These are phyloP conservation scores for Pythium monospermum DNA, from an alignment of 352 stramenopile genomes.

Conservation along the genomic window DNA sequence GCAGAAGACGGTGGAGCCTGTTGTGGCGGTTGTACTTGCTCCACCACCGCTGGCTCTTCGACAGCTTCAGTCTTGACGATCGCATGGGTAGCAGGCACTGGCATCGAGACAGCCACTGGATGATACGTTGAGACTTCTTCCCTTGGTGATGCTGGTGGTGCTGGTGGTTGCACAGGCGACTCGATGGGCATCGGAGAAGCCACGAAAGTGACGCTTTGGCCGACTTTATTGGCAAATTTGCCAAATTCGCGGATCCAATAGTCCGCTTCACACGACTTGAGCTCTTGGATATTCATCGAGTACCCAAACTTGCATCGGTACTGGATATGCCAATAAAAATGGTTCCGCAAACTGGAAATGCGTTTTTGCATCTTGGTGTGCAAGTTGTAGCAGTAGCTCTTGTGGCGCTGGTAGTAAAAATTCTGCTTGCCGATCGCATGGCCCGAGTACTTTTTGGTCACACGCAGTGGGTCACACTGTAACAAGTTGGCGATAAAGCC, in stretches of 20 bases:
- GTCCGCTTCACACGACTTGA: slow-evolving; percentile 58
- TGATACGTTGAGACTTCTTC: background rate
- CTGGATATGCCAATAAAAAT: slow-evolving; percentile 83
- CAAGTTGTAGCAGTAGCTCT: slow-evolving; percentile 70
- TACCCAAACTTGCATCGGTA: slow-evolving; percentile 61
- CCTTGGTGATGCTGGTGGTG: too few relatives aligned
- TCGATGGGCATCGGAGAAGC: slow-evolving; percentile 10
- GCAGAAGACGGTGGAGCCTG: too few relatives aligned
- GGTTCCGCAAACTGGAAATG: slow-evolving; percentile 72
- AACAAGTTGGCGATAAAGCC: slow-evolving; percentile 71
- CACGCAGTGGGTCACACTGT: slow-evolving; percentile 75
- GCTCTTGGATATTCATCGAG: slow-evolving; percentile 53
- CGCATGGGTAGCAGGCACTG: background rate
- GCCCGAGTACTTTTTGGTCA: slow-evolving; percentile 78
- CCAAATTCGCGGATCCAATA: slow-evolving; percentile 71
- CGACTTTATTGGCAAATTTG: slow-evolving; percentile 60
- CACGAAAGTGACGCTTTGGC: slow-evolving; percentile 44
- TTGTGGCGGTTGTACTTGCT: too few relatives aligned
- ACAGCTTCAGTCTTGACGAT: background rate
- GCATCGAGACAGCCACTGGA: background rate
- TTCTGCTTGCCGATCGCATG: slow-evolving; percentile 78
- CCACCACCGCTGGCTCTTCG: too few relatives aligned
- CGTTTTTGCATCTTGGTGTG: slow-evolving; percentile 77
- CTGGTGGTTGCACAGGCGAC: slow-evolving; percentile 14
- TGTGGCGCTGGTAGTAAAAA: slow-evolving; percentile 56